Evolutionary conservation across 2,329 filamentous ascomycete genomes (phyloP), one percentile per base, ranked within the genome.

Genomic region (Cladosporium sp.): DNA sequence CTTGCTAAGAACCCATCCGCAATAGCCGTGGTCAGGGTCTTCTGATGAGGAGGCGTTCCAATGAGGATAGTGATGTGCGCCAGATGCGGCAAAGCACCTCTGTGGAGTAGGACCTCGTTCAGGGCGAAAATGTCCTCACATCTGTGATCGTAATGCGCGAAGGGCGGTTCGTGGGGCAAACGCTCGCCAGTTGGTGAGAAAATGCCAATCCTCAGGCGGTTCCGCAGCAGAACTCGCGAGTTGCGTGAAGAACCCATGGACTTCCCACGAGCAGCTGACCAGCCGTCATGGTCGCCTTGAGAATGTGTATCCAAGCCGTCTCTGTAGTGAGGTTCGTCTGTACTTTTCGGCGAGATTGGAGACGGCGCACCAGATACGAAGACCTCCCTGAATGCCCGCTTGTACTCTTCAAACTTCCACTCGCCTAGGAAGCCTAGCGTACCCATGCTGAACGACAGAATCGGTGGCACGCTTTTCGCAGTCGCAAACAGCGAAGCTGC

Each of bases 361-460:
- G 54, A 51, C 6, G 63, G 59, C 3, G 83, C 79, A 3, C 84
- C 84, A 36, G 82, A 85, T 87, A 96, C 95, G 72, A 95, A 96
- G 47, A 93, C 89, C 65, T 96, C 89, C 43, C 89, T 78, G 73
- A 95, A 96, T 0, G 93, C 93, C 43, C 88, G 80, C 70, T 96
- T 96, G 72, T 95, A 89, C 62, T 97, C 91, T 6, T 78, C 77
- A 66, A 97, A 97, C 62, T 93, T 95, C 91, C 92, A 99, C 70
- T 97, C 92, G 13, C 92, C 91, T 7, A 99, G 73, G 59, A 99
- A 99, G 0, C 93, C 93, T 1, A 99, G 74, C 0, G 92, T 95
- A 5, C 93, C 93, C 89, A 99, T 96, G 66, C 90, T 95, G 65
- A 99, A 99, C 1, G 89, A 90, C 7, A 99, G 75, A 29, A 99